These are phyloP conservation scores for Kalanchoe fedtschenkoi DNA, from an alignment of 164 flowering plant species.

Conservation along the genomic window DNA sequence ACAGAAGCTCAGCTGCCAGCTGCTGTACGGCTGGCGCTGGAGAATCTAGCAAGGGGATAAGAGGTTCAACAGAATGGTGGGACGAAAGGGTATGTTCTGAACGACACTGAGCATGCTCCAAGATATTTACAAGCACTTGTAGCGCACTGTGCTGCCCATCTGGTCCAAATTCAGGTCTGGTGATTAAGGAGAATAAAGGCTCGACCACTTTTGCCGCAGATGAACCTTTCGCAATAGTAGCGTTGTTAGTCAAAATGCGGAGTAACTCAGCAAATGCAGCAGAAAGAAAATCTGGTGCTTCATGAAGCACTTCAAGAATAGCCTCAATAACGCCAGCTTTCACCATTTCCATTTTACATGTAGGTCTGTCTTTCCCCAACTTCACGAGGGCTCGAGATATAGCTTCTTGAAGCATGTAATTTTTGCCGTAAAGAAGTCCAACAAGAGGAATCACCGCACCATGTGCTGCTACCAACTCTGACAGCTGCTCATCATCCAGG, in stretches of 20 bases:
- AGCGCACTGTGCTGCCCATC: conserved; percentile 92
- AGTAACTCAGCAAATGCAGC: conserved; percentile 84
- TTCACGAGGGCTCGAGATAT: conserved; percentile 82
- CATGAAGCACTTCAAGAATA: conserved; percentile 75
- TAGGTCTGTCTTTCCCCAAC: conserved; percentile 92
- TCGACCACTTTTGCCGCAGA: conserved; percentile 93
- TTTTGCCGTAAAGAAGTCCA: conserved; percentile 75
- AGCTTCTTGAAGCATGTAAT: conserved; percentile 77
- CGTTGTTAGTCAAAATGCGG: conserved; percentile 86
- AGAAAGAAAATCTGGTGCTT: conserved; percentile 93
- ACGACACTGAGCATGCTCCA: conserved; percentile 90
- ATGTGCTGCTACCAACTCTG: conserved; percentile 96
- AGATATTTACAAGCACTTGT: conserved; percentile 89
- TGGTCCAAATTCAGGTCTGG: conserved; percentile 70
- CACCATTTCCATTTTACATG: conserved; percentile 98
- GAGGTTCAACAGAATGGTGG: conserved; percentile 77
- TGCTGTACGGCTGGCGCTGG: conserved; percentile 77
- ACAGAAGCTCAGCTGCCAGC: conserved; percentile 89
- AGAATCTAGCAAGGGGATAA: conserved; percentile 79
- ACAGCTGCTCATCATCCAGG: conserved; percentile 86
- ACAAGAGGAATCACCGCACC: conserved; percentile 94
- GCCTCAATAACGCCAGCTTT: conserved; percentile 86
- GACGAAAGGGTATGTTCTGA: conserved; percentile 57
- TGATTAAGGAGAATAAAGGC: conserved; percentile 68
- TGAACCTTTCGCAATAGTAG: conserved; percentile 80